phyloP scores from a whole-genome alignment of 1,284 basidiomycete species.

The Sporisorium reilianum region DNA sequence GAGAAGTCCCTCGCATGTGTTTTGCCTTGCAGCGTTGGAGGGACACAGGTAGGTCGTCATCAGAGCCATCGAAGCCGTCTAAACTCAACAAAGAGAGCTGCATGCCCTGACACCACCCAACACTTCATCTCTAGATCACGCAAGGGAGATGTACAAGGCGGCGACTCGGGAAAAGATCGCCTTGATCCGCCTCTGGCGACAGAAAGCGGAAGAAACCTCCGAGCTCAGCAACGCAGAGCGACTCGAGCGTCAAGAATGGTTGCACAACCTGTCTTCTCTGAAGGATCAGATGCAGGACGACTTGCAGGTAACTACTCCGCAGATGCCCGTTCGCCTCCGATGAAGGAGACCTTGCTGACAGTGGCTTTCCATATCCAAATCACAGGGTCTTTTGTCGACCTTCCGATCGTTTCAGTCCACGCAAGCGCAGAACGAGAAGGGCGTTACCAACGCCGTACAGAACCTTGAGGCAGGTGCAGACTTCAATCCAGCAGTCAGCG shows the following conservation, averaged over 20 bases:
- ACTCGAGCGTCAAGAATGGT: slow-evolving; percentile 18
- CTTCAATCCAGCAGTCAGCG: background rate
- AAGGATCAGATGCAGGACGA: slow-evolving; percentile 5
- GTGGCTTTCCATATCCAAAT: background rate
- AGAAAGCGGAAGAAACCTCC: background rate
- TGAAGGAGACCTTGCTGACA: background rate
- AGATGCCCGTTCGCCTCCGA: too few relatives aligned
- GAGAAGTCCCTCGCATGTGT: slow-evolving; percentile 47
- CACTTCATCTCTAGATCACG: slow-evolving; percentile 11
- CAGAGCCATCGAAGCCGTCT: too few relatives aligned
- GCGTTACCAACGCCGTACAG: background rate
- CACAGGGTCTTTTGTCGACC: slow-evolving; percentile 4
- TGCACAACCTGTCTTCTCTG: slow-evolving; percentile 1
- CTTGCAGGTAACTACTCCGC: slow-evolving; percentile 5
- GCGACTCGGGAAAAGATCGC: slow-evolving; percentile 25
- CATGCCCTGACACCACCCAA: background rate
- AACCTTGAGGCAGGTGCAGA: slow-evolving; percentile 11
- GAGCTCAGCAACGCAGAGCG: slow-evolving; percentile 9
- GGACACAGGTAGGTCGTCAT: slow-evolving; percentile 27
- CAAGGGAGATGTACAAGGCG: slow-evolving; percentile 25
- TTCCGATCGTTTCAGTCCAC: background rate
- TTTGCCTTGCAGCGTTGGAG: slow-evolving; percentile 39
- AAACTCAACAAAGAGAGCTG: background rate
- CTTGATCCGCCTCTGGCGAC: slow-evolving; percentile 13
- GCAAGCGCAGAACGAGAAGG: slow-evolving; percentile 1